A percentile compares a stretch with the other conserved stretches of the same genome.
phyloP scores from a whole-genome alignment of 2,329 filamentous ascomycete species.

The Ascosphaera apis region DNA sequence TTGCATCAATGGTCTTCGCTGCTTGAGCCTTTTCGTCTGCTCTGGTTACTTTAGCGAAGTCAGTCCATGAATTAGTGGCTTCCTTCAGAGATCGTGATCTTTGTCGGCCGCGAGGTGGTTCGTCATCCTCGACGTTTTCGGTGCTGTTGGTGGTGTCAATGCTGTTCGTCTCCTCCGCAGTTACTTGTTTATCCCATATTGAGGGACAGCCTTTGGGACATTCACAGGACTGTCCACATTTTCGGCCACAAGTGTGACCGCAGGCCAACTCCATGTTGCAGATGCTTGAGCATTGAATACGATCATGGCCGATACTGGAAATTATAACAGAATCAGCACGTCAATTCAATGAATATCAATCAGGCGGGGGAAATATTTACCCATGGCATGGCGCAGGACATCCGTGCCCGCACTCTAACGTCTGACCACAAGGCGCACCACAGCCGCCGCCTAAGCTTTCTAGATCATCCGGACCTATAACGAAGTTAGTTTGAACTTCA shows the following conservation, averaged over 20 bases:
- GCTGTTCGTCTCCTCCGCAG: constrained; percentile 1
- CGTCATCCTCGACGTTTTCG: no score
- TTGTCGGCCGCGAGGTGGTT: no score
- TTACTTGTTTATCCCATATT: not conserved
- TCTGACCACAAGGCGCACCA: constrained; percentile 20
- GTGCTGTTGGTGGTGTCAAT: not conserved
- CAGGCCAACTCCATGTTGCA: constrained; percentile 16
- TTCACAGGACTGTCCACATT: constrained; percentile 13
- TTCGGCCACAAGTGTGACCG: constrained; percentile 15
- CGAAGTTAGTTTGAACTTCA: constrained; percentile 2
- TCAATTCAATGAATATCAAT: not conserved
- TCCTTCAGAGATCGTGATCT: no score
- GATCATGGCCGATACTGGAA: constrained; percentile 16
- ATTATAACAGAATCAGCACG: constrained; percentile 1
- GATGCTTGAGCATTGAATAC: constrained; percentile 13
- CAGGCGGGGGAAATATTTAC: constrained; percentile 13
- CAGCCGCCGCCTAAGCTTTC: constrained; percentile 30
- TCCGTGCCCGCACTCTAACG: constrained; percentile 27
- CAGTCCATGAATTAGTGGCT: no score
- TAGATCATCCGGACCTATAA: constrained; percentile 29
- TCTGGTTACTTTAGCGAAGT: no score
- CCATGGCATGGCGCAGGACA: constrained; percentile 31
- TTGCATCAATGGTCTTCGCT: no score
- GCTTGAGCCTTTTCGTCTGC: no score
- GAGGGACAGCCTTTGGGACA: constrained; percentile 7